Base-by-base conservation (phyloP, 805 yeast species). In the Metschnikowia dekortorum region DNA sequence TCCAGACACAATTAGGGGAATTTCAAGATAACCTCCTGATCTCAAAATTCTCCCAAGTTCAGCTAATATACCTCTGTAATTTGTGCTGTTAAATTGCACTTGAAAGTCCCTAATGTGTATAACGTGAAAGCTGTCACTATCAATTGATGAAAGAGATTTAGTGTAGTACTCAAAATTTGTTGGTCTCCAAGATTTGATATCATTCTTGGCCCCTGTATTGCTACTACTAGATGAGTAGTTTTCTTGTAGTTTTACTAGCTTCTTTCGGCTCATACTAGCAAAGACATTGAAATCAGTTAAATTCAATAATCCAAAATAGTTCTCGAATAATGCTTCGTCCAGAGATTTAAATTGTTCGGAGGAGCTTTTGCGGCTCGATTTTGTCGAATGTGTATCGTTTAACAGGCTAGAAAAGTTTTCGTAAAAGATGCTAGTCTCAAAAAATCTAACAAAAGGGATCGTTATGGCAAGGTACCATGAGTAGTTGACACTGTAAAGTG, bases 401-500 rank as follows among this genome's bases (percentile, higher is more conserved):
- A 8, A 14, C 4, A 7, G 11, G 39, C 46, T 35, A 35, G 42
- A 11, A 4, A 9, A 22, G 10, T 59, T 54, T 50, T 73, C 77
- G 13, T 63, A 53, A 42, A 63, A 62, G 1, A 65, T 53, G 49
- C 64, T 67, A 48, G 62, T 53, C 51, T 74, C 78, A 42, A 68
- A 50, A 3, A 73, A 63, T 32, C 69, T 54, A 6, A 70, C 58
- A 55, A 71, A 74, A 7, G 78, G 78, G 2, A 61, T 50, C 2
- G 71, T 64, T 1, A 68, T 49, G 0, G 75, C 66, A 44, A 72
- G 52, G 47, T 62, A 68, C 78, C 77, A 73, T 1, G 70, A 57
- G 53, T 67, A 70, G 50, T 68, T 69, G 8, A 64, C 56, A 50
- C 74, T 68, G 54, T 59, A 68, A 43, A 57, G 57, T 2, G 65